Evolutionary conservation across 306 rosid genomes (phyloP), one percentile per base, ranked within the genome.

Genomic region (Quercus alba): DNA sequence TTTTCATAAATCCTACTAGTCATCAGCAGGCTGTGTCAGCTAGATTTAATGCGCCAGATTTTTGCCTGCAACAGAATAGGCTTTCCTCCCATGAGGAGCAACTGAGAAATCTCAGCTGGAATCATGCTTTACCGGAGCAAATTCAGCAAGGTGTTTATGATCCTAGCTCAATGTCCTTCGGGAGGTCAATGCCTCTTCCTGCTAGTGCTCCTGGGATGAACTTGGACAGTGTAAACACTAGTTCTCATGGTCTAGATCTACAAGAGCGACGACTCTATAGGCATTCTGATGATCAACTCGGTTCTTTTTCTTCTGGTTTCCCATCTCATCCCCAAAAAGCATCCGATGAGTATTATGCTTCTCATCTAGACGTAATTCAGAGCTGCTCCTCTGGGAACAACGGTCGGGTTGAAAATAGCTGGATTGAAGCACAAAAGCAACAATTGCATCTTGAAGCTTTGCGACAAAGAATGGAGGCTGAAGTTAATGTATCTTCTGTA

Each of bases 41-140:
- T 2, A 91, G 91, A 71, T 84, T 80, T 76, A 84, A 81, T 72
- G 80, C 81, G 72, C 88, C 88, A 51, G 95, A 91, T 80, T 84
- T 85, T 17, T 86, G 83, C 75, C 87, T 84, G 80, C 91, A 85
- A 70, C 90, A 83, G 84, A 89, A 85, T 72, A 87, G 87, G 84
- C 86, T 87, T 78, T 71, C 69, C 30, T 64, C 90, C 66, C 89
- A 85, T 71, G 93, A 87, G 81, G 93, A 87, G 81, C 89, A 90
- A 78, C 84, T 83, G 71, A 90, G 80, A 68, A 85, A 87, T 79
- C 85, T 80, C 80, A 81, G 84, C 49, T 84, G 92, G 90, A 89
- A 84, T 82, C 86, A 74, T 77, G 51, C 86, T 72, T 49, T 49
- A 12, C 54, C 14, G 11, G 87, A 80, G 80, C 87, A 77, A 86